Conservation (phyloP, 139 green algal species). For the Eudorina sp. region DNA sequence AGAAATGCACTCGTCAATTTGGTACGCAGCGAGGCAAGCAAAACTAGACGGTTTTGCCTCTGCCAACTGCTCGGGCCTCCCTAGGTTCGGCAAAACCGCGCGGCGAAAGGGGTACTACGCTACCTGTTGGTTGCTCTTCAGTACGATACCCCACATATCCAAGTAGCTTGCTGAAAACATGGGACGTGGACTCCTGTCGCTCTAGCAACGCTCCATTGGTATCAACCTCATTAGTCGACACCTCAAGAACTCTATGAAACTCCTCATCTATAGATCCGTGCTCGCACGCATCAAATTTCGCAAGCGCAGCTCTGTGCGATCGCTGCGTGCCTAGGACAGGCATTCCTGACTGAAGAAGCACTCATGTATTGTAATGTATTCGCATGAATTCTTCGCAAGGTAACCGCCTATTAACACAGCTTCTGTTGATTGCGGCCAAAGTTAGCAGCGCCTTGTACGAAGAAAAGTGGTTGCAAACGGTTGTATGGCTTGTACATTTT, state of each 20-base stretch:
- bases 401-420: too few species aligned
- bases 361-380: too few species aligned
- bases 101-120: neutral
- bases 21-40: neutral
- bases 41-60: neutral
- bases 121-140: neutral
- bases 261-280: neutral
- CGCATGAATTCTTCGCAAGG: too few species aligned
- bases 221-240: neutral
- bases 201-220: neutral
- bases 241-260: neutral
- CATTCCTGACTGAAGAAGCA: too few species aligned
- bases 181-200: neutral
- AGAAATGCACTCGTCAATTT: neutral
- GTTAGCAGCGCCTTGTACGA: too few species aligned
- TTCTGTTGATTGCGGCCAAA: too few species aligned
- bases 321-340: neutral
- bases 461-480: too few species aligned
- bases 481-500: too few species aligned
- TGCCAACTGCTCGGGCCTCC: neutral
- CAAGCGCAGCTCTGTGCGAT: constrained; percentile 2
- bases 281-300: neutral
- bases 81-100: neutral
- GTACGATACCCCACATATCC: neutral
- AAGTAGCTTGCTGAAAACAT: neutral